Evolutionary conservation across 2,329 filamentous ascomycete genomes (phyloP).

Genomic region (Lachnellula hyalina): DNA sequence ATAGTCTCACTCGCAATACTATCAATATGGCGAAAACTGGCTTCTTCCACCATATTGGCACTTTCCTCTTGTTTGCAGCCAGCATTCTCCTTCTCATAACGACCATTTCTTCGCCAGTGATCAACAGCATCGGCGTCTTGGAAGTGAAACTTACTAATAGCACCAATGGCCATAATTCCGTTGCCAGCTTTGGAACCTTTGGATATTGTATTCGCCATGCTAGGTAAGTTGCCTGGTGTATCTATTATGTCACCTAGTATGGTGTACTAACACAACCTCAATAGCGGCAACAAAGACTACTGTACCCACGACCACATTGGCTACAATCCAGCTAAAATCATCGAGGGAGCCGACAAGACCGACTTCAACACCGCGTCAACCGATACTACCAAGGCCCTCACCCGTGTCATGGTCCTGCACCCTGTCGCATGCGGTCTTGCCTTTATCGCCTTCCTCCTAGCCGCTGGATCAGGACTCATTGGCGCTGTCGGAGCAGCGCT

Average conservation of each 20-base stretch:
- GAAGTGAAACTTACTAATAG: slow-evolving; percentile 42
- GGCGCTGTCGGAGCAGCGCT: slow-evolving; percentile 48
- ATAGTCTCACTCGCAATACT: background rate
- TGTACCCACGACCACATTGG: slow-evolving; percentile 48
- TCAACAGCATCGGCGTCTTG: slow-evolving; percentile 49
- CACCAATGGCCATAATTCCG: slow-evolving; percentile 30
- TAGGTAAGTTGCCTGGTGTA: background rate
- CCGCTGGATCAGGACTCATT: slow-evolving; percentile 44
- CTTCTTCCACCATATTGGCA: slow-evolving; percentile 50
- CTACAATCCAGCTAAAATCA: slow-evolving; percentile 47
- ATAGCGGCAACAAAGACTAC: slow-evolving; percentile 34
- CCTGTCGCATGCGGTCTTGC: slow-evolving; percentile 52
- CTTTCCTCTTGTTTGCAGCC: slow-evolving; percentile 50
- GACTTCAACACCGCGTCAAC: slow-evolving; percentile 39
- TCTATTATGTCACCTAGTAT: background rate
- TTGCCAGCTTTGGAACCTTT: slow-evolving; percentile 53
- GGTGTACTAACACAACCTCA: background rate
- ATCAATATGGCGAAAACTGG: slow-evolving; percentile 26
- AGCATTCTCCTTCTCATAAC: slow-evolving; percentile 53
- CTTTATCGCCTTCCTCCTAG: slow-evolving; percentile 55
- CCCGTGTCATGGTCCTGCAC: slow-evolving; percentile 57
- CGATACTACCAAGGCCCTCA: slow-evolving; percentile 45
- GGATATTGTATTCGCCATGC: slow-evolving; percentile 45
- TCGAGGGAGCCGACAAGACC: slow-evolving; percentile 34
- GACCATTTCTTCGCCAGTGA: slow-evolving; percentile 53